These are phyloP conservation scores for Toxicodendron radicans DNA, from an alignment of 345 rosid species.

Conservation along the genomic window DNA sequence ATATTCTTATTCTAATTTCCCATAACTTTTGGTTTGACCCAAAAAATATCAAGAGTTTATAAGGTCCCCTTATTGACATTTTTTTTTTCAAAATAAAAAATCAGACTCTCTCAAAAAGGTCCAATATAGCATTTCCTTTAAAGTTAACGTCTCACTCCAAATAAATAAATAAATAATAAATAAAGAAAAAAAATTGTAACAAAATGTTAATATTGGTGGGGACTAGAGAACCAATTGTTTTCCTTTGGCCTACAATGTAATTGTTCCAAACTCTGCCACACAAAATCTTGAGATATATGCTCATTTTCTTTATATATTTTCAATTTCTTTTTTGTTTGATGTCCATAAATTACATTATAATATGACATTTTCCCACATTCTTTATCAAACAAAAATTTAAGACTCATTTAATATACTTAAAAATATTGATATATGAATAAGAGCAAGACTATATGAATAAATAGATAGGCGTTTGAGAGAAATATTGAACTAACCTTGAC, in stretches of 20 bases:
- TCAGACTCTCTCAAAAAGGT: too few species aligned
- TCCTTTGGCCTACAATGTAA: not conserved
- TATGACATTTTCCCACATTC: not conserved
- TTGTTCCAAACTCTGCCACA: slow-evolving; percentile 18
- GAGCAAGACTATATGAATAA: too few species aligned
- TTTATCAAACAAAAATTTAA: not conserved
- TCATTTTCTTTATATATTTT: not conserved
- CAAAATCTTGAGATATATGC: slow-evolving; percentile 3
- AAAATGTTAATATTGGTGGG: not conserved
- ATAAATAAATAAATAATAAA: not conserved
- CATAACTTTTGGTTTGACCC: too few species aligned
- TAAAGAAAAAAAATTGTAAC: too few species aligned
- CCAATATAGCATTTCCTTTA: too few species aligned
- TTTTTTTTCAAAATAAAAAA: too few species aligned
- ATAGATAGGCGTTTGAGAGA: not conserved
- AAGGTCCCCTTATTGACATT: too few species aligned
- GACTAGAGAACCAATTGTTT: slow-evolving; percentile 4
- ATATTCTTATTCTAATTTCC: not conserved
- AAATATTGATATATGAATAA: too few species aligned
- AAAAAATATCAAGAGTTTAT: too few species aligned
- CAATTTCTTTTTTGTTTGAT: not conserved
- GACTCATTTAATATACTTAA: too few species aligned
- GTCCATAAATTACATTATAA: not conserved
- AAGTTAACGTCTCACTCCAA: not conserved
- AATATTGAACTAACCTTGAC: slow-evolving; percentile 56